phyloP scores from a whole-genome alignment of 176 grass and related monocot genomes.

The Echinochloa phyllopogon region DNA sequence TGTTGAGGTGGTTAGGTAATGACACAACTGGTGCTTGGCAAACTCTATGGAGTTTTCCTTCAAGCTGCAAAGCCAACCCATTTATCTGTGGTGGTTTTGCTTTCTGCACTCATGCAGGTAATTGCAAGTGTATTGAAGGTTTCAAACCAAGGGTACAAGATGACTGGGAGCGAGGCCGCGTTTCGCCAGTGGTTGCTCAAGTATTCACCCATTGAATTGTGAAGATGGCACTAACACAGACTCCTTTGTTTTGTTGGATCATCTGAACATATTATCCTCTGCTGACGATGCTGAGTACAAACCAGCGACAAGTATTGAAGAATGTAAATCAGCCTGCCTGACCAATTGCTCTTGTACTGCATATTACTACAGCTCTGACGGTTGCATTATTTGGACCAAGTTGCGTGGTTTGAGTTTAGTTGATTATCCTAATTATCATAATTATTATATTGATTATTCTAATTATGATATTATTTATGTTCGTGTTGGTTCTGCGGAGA shows the following conservation, averaged over 20 bases:
- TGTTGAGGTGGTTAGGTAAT: too few relatives aligned
- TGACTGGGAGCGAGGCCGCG: conserved; percentile 25
- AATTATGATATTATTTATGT: too few relatives aligned
- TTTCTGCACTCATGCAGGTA: conserved; percentile 10
- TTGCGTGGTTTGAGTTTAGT: too few relatives aligned
- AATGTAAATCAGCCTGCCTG: conserved; percentile 11
- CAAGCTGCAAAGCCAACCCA: too few relatives aligned
- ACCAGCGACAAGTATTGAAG: background rate
- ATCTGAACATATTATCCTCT: background rate
- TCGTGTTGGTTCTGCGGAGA: too few relatives aligned
- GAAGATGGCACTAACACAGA: conserved; percentile 4
- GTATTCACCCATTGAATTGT: conserved; percentile 48
- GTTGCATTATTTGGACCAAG: background rate
- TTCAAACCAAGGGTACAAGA: conserved; percentile 28
- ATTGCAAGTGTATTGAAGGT: conserved; percentile 40
- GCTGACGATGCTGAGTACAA: background rate
- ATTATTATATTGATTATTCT: too few relatives aligned
- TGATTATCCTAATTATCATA: too few relatives aligned
- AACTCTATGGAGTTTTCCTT: too few relatives aligned
- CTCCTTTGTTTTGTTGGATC: background rate
- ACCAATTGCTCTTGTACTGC: conserved; percentile 18
- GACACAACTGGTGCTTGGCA: too few relatives aligned
- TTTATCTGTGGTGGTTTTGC: conserved; percentile 46
- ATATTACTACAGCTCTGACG: background rate
- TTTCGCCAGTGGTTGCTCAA: conserved; percentile 49